Evolutionary conservation across 2,329 filamentous ascomycete species (phyloP).

Genomic region (Aureobasidium uvarum): DNA sequence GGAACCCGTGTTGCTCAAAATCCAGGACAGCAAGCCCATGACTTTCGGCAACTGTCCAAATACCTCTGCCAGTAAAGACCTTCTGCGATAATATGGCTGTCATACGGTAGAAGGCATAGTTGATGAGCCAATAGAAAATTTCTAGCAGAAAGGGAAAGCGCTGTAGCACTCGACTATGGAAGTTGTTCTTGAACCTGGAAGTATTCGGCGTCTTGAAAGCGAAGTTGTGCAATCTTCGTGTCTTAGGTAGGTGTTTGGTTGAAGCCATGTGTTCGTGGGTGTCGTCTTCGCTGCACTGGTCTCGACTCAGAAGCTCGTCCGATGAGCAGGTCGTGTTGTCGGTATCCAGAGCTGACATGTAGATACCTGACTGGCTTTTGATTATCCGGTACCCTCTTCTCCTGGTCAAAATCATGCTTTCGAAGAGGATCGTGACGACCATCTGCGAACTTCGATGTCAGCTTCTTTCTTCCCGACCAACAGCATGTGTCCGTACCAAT

Average conservation of each 20-base stretch:
- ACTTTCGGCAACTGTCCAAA: conserved; percentile 57
- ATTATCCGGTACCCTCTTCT: conserved; percentile 48
- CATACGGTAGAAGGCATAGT: conserved; percentile 62
- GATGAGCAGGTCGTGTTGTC: conserved; percentile 40
- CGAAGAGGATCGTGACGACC: conserved; percentile 51
- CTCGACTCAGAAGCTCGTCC: conserved; percentile 43
- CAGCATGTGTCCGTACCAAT: conserved; percentile 33
- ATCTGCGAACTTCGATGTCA: conserved; percentile 40
- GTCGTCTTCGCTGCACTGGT: conserved; percentile 41
- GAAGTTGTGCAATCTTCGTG: conserved; percentile 53
- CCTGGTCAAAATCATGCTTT: conserved; percentile 51
- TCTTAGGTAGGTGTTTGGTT: conserved; percentile 49
- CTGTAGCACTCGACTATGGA: conserved; percentile 62
- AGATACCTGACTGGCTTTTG: conserved; percentile 32
- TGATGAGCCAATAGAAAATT: conserved; percentile 72
- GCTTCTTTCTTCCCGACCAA: background rate
- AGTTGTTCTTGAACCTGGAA: conserved; percentile 58
- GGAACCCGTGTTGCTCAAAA: conserved; percentile 52
- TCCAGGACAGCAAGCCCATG: conserved; percentile 57
- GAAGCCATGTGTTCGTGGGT: conserved; percentile 38
- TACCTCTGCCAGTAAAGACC: conserved; percentile 53
- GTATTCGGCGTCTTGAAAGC: conserved; percentile 57
- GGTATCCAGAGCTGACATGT: conserved; percentile 40
- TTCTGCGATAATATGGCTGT: conserved; percentile 54
- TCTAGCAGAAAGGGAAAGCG: conserved; percentile 69